A percentile compares a stretch with the other conserved stretches of the same genome.
These are phyloP conservation scores for Lepidium sativum DNA, from an alignment of 345 rosid genomes.

Conservation along the genomic window DNA sequence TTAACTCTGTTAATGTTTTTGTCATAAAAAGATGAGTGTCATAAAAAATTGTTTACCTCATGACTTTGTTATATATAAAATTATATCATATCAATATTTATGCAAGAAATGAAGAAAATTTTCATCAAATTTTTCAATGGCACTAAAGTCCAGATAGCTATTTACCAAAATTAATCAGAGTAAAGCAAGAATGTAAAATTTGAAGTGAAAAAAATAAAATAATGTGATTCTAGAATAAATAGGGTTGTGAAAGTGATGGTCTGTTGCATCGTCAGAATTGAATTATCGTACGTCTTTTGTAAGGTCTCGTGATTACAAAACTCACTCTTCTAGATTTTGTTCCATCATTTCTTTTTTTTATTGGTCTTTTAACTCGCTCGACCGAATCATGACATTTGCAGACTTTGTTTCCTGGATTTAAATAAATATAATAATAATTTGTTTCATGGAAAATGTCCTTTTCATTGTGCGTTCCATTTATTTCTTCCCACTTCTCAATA, in stretches of 20 bases:
- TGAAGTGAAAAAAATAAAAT: background rate
- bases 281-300: conserved; percentile 29
- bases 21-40: too few relatives aligned
- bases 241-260: conserved; percentile 25
- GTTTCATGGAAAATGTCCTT: conserved; percentile 24
- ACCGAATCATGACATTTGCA: conserved; percentile 32
- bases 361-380: conserved; percentile 12
- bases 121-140: background rate
- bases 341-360: conserved; percentile 16
- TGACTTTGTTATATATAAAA: too few relatives aligned
- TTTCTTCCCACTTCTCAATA: conserved; percentile 26
- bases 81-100: background rate
- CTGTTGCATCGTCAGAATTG: conserved; percentile 6
- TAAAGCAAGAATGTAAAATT: background rate
- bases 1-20: too few relatives aligned
- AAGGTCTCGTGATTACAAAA: conserved; percentile 25
- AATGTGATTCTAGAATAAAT: background rate
- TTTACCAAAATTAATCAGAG: background rate
- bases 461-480: conserved; percentile 4
- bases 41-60: too few relatives aligned
- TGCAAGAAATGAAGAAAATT: background rate
- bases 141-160: background rate
- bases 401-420: conserved; percentile 16
- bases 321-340: conserved; percentile 31
- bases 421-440: background rate